Conservation (phyloP, 352 stramenopile species). For the Globisporangium camurandrum region DNA sequence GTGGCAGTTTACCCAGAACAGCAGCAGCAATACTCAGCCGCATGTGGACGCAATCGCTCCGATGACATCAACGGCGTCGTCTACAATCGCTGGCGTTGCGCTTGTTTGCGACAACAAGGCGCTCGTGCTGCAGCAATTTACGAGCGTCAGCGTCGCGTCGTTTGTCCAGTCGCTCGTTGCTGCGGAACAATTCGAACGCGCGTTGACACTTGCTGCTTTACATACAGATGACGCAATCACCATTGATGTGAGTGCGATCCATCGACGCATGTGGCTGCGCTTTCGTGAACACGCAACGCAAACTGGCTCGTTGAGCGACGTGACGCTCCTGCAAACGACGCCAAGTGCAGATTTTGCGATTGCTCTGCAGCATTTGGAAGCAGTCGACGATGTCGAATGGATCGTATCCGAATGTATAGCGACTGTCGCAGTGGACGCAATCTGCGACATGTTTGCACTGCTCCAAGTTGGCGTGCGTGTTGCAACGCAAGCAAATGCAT, state of each 20-base stretch:
- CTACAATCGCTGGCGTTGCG: slow-evolving; percentile 1
- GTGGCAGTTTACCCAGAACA: too few relatives aligned
- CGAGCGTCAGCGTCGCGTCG: slow-evolving; percentile 9
- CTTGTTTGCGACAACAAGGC: slow-evolving; percentile 11
- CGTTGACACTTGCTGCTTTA: slow-evolving; percentile 19
- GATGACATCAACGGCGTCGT: neutral
- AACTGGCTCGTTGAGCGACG: too few relatives aligned
- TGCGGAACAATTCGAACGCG: slow-evolving; percentile 28
- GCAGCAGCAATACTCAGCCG: neutral
- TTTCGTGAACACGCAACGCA: slow-evolving; percentile 14
- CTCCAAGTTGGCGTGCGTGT: slow-evolving; percentile 32
- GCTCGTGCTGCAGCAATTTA: slow-evolving; percentile 17
- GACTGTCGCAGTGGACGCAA: slow-evolving; percentile 29
- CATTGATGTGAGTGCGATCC: slow-evolving; percentile 35
- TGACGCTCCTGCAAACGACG: too few relatives aligned
- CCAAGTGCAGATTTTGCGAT: slow-evolving; percentile 17
- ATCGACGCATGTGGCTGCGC: slow-evolving; percentile 39
- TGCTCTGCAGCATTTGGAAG: slow-evolving; percentile 35
- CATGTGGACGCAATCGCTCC: slow-evolving; percentile 1
- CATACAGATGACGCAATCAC: slow-evolving; percentile 8
- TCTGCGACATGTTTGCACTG: slow-evolving; percentile 50
- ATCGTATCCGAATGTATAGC: slow-evolving; percentile 35
- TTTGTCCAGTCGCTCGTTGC: slow-evolving; percentile 39
- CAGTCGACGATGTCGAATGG: slow-evolving; percentile 40
- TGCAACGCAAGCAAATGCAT: slow-evolving; percentile 8